phyloP scores from a whole-genome alignment of 352 stramenopile genomes.

The Phytophthora nicotianae region DNA sequence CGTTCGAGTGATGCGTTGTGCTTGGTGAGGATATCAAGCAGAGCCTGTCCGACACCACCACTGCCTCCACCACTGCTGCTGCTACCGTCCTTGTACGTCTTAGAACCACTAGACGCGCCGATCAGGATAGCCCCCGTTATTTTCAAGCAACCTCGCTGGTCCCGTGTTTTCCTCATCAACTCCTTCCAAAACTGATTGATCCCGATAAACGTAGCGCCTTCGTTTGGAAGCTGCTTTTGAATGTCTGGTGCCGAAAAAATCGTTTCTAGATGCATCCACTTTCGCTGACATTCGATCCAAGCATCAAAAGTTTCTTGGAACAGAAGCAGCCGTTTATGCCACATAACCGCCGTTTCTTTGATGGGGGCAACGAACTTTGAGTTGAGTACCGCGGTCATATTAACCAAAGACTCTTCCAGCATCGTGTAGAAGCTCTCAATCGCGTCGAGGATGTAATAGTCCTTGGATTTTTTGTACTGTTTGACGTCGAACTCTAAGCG shows the following conservation, averaged over 20 bases:
- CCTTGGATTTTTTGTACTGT: conserved; percentile 90
- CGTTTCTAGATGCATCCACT: conserved; percentile 84
- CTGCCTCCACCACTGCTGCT: conserved; percentile 1
- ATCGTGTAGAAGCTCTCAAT: conserved; percentile 79
- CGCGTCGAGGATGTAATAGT: conserved; percentile 84
- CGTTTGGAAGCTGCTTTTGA: conserved; percentile 78
- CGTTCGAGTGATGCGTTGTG: conserved; percentile 74
- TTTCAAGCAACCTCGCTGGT: conserved; percentile 72
- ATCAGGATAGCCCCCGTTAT: conserved; percentile 54
- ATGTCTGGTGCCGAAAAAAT: conserved; percentile 87
- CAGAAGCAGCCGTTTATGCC: conserved; percentile 67
- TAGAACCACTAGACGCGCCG: conserved; percentile 21
- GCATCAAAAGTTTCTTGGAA: conserved; percentile 87
- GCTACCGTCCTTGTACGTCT: conserved; percentile 18
- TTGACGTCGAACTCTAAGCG: conserved; percentile 89
- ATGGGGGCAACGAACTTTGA: conserved; percentile 90
- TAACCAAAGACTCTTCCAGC: conserved; percentile 92
- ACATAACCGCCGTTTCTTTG: conserved; percentile 65
- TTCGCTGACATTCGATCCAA: conserved; percentile 80
- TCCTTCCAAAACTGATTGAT: conserved; percentile 87
- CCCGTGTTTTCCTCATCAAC: conserved; percentile 65
- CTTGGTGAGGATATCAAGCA: conserved; percentile 69
- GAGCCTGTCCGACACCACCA: conserved; percentile 38
- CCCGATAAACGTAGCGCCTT: conserved; percentile 57
- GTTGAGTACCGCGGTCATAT: conserved; percentile 88